Evolutionary conservation across 2,329 filamentous ascomycete genomes (phyloP), one percentile per base, ranked within the genome.

Genomic region (Cryoendolithus antarcticus): DNA sequence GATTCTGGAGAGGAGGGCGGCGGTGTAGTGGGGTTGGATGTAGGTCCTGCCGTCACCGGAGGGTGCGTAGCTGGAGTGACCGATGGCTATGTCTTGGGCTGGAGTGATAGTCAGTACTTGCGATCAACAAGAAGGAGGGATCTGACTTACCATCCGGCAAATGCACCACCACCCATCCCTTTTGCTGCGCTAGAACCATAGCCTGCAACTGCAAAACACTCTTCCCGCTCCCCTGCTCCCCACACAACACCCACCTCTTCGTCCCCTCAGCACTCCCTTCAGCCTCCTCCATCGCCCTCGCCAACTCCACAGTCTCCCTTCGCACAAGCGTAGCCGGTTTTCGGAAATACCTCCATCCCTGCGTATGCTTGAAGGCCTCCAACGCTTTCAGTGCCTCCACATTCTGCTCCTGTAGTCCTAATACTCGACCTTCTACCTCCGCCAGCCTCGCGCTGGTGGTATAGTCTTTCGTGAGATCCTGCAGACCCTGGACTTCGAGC

Each of bases 281-380:
- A 28, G 15, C 48, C 39, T 64, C 63, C 35, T 60, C 63, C 8
- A 49, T 40, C 35, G 37, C 67, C 51, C 66, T 67, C n/a, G 74
- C 72, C 52, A 95, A 53, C 44, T 82, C 72, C 30, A 83, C 66
- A n/a, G 82, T 82, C 67, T 95, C 85, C 42, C 74, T 69, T 50
- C 88, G 74, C 45, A 94, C 66, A 56, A 98, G 65, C 39, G 81
- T 75, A 40, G 83, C 82, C 19, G 91, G 91, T 48, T 77, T 73
- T 50, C 84, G 70, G 63, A 96, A 98, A 53, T 94, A 66, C 43
- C 72, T 74, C 88, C 91, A 98, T 47, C 75, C 78, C 70, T 96
- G 91, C 15, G 77, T 83, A 13, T 77, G 70, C 72, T 94, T 93
- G 70, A 98, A 98, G 3, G 85, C 86, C 57, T 93, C 84, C 38